These are phyloP conservation scores for Mycena crocata DNA, from an alignment of 768 basidiomycete genomes.

Conservation along the genomic window DNA sequence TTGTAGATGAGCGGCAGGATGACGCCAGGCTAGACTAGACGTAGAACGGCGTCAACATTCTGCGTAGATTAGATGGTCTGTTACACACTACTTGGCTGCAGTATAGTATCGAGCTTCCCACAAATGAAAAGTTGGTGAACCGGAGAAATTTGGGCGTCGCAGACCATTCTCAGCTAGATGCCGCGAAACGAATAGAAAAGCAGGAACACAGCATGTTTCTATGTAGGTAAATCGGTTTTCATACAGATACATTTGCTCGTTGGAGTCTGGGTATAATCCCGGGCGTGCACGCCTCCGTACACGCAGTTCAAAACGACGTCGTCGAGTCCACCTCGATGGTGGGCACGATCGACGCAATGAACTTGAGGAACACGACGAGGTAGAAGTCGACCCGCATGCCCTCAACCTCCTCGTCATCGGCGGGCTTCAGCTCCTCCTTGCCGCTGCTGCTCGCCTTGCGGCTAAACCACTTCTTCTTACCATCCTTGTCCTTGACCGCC, in stretches of 20 bases:
- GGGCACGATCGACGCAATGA: conserved; percentile 98
- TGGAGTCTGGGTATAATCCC: conserved; percentile 28
- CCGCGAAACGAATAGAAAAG: not conserved
- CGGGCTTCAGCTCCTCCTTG: conserved; percentile 65
- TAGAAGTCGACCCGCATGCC: conserved; percentile 99
- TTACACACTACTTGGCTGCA: not conserved
- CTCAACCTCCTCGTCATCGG: conserved; percentile 79
- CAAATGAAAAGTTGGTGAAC: too few species aligned
- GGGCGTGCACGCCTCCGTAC: not conserved
- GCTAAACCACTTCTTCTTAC: conserved; percentile 89
- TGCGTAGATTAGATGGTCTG: conserved; percentile 21
- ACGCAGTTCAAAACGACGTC: conserved; percentile 74
- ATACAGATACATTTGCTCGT: conserved; percentile 36
- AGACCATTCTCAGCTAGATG: too few species aligned
- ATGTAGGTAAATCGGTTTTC: conserved; percentile 22
- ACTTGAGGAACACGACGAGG: conserved; percentile 98
- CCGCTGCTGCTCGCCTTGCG: conserved; percentile 74
- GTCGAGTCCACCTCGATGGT: conserved; percentile 98
- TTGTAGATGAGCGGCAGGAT: conserved; percentile 10
- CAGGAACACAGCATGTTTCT: conserved; percentile 22
- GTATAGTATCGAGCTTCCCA: too few species aligned
- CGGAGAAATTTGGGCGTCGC: too few species aligned
- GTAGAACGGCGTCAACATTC: conserved; percentile 5
- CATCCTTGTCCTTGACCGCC: conserved; percentile 43
- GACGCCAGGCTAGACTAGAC: conserved; percentile 18